Conservation (phyloP, 2,329 filamentous ascomycete species). For the Arthrobotrys conoides region DNA sequence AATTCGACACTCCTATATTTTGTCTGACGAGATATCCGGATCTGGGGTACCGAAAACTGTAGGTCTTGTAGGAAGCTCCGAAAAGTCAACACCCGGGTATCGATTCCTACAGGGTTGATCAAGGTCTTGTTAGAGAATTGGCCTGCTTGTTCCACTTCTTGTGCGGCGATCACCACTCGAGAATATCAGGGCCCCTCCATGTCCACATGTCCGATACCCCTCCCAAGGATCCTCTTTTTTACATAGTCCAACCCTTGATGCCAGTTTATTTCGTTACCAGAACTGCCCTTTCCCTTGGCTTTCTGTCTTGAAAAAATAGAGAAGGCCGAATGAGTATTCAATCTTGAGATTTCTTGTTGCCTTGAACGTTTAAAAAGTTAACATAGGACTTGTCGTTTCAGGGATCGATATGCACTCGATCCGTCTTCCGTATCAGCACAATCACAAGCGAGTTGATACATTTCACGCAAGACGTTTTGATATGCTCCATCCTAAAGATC, state of each 20-base stretch:
- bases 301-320: neutral
- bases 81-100: neutral
- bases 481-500: constrained; percentile 12
- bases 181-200: constrained; percentile 19
- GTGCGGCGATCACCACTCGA: constrained; percentile 7
- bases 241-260: constrained; percentile 11
- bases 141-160: constrained; percentile 8
- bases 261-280: constrained; percentile 36
- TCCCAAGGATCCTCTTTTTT: neutral
- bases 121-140: neutral
- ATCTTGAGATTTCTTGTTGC: constrained; percentile 5
- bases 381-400: constrained; percentile 27
- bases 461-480: constrained; percentile 13
- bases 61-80: constrained; percentile 9
- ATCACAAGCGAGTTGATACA: constrained; percentile 27
- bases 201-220: neutral
- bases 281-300: constrained; percentile 25
- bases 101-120: neutral
- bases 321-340: neutral
- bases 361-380: neutral
- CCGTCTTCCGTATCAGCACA: constrained; percentile 30
- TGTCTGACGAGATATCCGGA: neutral
- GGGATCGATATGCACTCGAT: constrained; percentile 7
- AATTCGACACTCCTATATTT: neutral
- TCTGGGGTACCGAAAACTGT: neutral